Evolutionary conservation across 495 filamentous ascomycete genomes (phyloP), one percentile per base, ranked within the genome.

Genomic region (Xylaria scruposa): DNA sequence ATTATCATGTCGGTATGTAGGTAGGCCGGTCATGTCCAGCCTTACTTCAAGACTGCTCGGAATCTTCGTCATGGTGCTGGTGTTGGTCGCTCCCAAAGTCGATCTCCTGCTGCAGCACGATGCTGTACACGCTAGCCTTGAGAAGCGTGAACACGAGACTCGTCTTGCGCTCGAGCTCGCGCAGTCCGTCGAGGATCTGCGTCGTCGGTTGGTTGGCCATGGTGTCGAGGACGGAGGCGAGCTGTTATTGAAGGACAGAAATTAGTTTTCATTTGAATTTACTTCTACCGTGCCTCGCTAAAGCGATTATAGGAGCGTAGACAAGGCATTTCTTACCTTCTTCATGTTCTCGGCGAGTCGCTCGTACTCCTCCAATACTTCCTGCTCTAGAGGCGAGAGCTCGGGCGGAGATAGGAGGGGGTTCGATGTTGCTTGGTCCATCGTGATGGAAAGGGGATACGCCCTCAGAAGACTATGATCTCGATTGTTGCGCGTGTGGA

Each of bases 61-160:
- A n/a, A 38, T 60, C 58, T 17, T 70, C 47, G 33, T 67, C 72
- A 4, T 67, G 61, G 24, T 73, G 51, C 24, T 89, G 85, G 78
- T 90, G 58, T 6, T 60, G 58, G 19, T 38, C 33, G 17, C 54
- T 90, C 69, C 91, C 89, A 77, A 84, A 86, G 72, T 86, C 90
- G 69, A 97, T 96, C 88, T 98, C 92, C 85, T 98, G 94, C 87
- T 98, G 94, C 84, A 99, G 80, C 74, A 99, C 94, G 85, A 99
- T 98, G 79, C 92, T 96, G 81, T 98, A 98, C 62, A 98, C 96
- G 81, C 95, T 98, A 42, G 96, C 95, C 85, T 99, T 98, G 78
- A 99, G 86, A 78, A 98, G 78, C 70, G 96, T 99, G 81, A 95
- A 97, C 42, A 98, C 96, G 49, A 97, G 85, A 58, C 92, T 93